phyloP scores from a whole-genome alignment of 495 filamentous ascomycete genomes.

The Talaromyces nanjingensis region DNA sequence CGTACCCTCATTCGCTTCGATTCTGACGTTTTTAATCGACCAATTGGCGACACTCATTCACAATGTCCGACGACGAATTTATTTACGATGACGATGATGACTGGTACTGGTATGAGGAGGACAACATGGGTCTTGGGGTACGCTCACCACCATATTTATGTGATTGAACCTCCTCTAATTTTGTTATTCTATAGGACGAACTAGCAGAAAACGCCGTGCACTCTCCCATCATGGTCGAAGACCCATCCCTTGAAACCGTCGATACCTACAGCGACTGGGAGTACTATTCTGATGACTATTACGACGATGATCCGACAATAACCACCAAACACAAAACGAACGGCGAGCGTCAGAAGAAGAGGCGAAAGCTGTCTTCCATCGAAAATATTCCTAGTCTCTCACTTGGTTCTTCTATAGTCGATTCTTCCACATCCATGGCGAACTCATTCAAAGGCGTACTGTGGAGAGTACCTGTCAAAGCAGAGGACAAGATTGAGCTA shows the following conservation, averaged over 20 bases:
- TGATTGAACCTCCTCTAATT: not conserved
- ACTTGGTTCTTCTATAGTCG: conserved; percentile 6
- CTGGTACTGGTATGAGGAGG: conserved; percentile 35
- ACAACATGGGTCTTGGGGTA: conserved; percentile 35
- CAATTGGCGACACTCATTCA: not conserved
- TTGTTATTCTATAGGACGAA: conserved; percentile 32
- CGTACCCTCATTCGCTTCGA: not conserved
- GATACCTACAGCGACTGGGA: conserved; percentile 46
- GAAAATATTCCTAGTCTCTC: conserved; percentile 6
- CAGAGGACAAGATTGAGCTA: conserved; percentile 22
- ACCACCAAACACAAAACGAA: conserved; percentile 15
- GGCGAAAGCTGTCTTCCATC: not conserved
- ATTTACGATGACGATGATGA: conserved; percentile 38
- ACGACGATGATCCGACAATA: conserved; percentile 37
- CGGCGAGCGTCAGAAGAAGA: conserved; percentile 12
- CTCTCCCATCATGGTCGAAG: conserved; percentile 33
- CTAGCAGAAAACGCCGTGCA: conserved; percentile 37
- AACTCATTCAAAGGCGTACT: conserved; percentile 33
- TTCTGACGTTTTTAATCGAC: not conserved
- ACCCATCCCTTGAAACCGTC: conserved; percentile 33
- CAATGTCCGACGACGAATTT: conserved; percentile 46
- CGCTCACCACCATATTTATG: conserved; percentile 16
- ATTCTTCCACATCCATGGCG: conserved; percentile 12
- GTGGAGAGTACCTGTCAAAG: conserved; percentile 27
- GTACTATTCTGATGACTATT: conserved; percentile 44